A percentile compares a stretch with the other conserved stretches of the same genome.
phyloP scores from a whole-genome alignment of 2,329 filamentous ascomycete species.

The Aspergillus fijiensis region DNA sequence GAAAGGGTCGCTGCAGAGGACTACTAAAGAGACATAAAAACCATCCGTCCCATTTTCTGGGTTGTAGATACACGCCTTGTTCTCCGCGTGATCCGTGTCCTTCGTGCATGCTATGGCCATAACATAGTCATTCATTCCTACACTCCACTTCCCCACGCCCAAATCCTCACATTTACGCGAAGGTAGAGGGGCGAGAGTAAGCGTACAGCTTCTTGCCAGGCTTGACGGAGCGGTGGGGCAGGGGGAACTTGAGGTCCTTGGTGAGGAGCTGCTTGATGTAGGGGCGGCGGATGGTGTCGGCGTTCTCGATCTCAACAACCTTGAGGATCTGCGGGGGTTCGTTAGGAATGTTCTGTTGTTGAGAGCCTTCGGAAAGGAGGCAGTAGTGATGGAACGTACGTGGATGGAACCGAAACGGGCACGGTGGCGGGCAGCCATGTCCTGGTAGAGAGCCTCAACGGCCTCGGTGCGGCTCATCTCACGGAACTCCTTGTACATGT shows the following conservation, averaged over 20 bases:
- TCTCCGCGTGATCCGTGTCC: conserved; percentile 36
- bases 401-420: conserved; percentile 97
- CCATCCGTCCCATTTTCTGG: conserved; percentile 36
- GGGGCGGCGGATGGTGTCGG: conserved; percentile 89
- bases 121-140: conserved; percentile 45
- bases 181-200: conserved; percentile 90
- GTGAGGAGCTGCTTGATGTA: conserved; percentile 98
- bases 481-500: conserved; percentile 99
- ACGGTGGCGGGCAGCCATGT: conserved; percentile 99
- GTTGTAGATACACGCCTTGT: conserved; percentile 37
- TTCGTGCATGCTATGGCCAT: conserved; percentile 45
- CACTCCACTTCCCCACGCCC: conserved; percentile 37
- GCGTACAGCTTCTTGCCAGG: conserved; percentile 87
- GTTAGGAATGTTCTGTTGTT: conserved; percentile 8
- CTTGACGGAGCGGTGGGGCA: conserved; percentile 92
- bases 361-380: background rate
- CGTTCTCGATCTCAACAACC: conserved; percentile 95
- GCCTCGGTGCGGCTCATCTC: conserved; percentile 96
- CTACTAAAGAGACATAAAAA: conserved; percentile 40
- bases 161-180: conserved; percentile 71
- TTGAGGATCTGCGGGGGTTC: conserved; percentile 74
- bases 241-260: conserved; percentile 97
- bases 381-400: conserved; percentile 60
- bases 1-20: conserved; percentile 41
- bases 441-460: conserved; percentile 96